These are phyloP conservation scores for Phascolomyces articulosus DNA, from an alignment of 371 early-diverging fungal species.

Conservation along the genomic window DNA sequence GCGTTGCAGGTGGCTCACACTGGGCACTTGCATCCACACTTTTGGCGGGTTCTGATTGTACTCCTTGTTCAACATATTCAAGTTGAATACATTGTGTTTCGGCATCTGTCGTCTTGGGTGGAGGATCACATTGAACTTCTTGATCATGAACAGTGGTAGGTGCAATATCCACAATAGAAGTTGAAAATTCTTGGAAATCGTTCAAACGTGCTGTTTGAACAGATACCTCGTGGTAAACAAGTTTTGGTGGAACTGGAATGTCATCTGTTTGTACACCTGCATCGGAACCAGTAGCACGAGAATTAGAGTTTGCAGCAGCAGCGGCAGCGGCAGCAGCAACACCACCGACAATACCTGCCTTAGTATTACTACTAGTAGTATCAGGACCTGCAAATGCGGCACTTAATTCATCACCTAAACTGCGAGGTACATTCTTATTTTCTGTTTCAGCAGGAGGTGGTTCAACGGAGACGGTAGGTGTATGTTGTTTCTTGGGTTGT, in stretches of 20 bases:
- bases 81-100: constrained; percentile 8
- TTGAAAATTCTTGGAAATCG: neutral
- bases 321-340: neutral
- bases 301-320: neutral
- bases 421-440: constrained; percentile 18
- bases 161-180: neutral
- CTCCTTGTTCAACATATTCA: constrained; percentile 9
- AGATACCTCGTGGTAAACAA: constrained; percentile 4
- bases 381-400: constrained; percentile 14
- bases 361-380: too few relatives aligned
- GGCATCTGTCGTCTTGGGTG: neutral
- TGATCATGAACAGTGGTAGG: constrained; percentile 10
- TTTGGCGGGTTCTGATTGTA: constrained; percentile 4
- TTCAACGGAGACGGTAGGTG: constrained; percentile 1
- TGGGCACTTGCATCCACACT: neutral
- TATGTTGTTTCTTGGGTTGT: constrained; percentile 8
- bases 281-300: constrained; percentile 14
- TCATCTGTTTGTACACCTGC: constrained; percentile 6
- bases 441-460: constrained; percentile 7
- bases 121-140: constrained; percentile 6
- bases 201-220: constrained; percentile 13
- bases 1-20: constrained; percentile 7
- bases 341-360: constrained; percentile 11
- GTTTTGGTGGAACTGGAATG: neutral
- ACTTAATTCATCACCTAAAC: constrained; percentile 36